phyloP scores from a whole-genome alignment of 2,329 filamentous ascomycete species.

The Scortechinia acanthostroma region DNA sequence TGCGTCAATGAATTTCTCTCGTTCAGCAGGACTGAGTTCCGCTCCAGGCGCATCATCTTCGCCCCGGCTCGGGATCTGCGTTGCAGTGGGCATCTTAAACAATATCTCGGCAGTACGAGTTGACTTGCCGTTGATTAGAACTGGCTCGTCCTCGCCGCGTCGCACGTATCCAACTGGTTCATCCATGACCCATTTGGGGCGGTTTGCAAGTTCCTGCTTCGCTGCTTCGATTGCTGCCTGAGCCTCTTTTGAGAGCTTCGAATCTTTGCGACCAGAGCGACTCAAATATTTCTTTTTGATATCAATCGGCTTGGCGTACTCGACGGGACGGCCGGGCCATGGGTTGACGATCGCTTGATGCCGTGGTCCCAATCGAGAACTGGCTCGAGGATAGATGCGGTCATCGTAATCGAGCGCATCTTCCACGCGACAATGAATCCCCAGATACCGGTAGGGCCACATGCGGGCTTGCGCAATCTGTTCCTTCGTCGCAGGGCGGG shows the following conservation, averaged over 20 bases:
- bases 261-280: slow-evolving; percentile 25
- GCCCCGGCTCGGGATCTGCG: slow-evolving; percentile 22
- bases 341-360: slow-evolving; percentile 81
- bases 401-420: slow-evolving; percentile 96
- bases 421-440: slow-evolving; percentile 89
- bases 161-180: slow-evolving; percentile 61
- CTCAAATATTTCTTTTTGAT: slow-evolving; percentile 78
- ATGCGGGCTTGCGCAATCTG: slow-evolving; percentile 88
- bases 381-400: slow-evolving; percentile 90
- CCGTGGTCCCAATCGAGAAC: slow-evolving; percentile 81
- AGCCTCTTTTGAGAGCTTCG: slow-evolving; percentile 72
- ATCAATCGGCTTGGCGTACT: slow-evolving; percentile 82
- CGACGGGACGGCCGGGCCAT: slow-evolving; percentile 82
- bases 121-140: slow-evolving; percentile 42
- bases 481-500: slow-evolving; percentile 63
- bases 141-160: slow-evolving; percentile 48
- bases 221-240: slow-evolving; percentile 76
- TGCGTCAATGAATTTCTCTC: slow-evolving; percentile 46
- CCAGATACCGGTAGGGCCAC: slow-evolving; percentile 93
- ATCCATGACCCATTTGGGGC: slow-evolving; percentile 68
- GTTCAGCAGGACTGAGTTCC: not conserved
- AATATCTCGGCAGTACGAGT: slow-evolving; percentile 51
- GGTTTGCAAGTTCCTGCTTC: slow-evolving; percentile 48
- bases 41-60: slow-evolving; percentile 25
- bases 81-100: slow-evolving; percentile 55